phyloP scores from a whole-genome alignment of 73 alveolate species.

The Tetrahymena borealis region DNA sequence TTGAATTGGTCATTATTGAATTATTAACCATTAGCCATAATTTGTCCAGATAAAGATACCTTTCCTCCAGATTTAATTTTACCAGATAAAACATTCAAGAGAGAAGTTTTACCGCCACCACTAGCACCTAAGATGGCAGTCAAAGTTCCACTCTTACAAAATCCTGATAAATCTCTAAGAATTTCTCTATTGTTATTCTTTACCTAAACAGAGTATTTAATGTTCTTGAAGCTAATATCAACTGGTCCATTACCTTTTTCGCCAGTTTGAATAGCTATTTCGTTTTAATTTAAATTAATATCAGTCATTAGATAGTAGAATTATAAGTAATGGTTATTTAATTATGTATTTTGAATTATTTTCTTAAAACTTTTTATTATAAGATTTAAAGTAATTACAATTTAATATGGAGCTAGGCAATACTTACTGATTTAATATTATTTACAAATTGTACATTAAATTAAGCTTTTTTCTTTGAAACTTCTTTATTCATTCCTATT shows the following conservation, averaged over 20 bases:
- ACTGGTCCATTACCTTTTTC: slow-evolving; percentile 7
- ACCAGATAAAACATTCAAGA: slow-evolving; percentile 78
- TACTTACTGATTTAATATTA: no score
- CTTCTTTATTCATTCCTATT: no score
- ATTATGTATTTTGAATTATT: no score
- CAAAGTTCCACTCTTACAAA: slow-evolving; percentile 73
- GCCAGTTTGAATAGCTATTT: background rate
- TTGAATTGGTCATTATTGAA: slow-evolving; percentile 9
- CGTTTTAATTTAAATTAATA: background rate
- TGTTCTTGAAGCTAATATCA: slow-evolving; percentile 23
- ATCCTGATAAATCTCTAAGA: slow-evolving; percentile 62
- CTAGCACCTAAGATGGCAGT: slow-evolving; percentile 87
- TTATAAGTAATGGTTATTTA: no score
- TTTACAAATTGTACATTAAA: no score
- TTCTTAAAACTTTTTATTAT: no score
- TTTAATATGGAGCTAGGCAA: no score
- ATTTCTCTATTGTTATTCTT: slow-evolving; percentile 14
- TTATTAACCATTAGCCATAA: slow-evolving; percentile 22
- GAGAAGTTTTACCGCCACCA: slow-evolving; percentile 96
- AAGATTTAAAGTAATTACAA: no score
- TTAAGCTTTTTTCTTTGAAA: no score
- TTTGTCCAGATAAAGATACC: slow-evolving; percentile 42
- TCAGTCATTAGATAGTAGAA: background rate
- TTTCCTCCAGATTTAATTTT: slow-evolving; percentile 48
- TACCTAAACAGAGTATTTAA: slow-evolving; percentile 8